Evolutionary conservation across 805 yeast species (phyloP).

Genomic region (Cyberlindnera maclurae): DNA sequence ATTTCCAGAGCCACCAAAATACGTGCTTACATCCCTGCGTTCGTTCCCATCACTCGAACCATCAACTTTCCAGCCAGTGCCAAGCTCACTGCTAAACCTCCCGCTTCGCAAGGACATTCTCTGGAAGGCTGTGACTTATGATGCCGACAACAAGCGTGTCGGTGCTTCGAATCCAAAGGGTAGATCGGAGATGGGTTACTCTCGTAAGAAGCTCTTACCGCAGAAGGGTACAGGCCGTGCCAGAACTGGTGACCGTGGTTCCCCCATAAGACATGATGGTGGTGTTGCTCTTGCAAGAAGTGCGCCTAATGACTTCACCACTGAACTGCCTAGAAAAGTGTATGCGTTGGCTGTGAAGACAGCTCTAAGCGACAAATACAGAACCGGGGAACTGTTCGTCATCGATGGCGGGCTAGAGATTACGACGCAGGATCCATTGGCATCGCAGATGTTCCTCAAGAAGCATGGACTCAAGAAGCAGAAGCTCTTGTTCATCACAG

Average conservation of each 20-base stretch:
- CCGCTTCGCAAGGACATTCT: slow-evolving; percentile 86
- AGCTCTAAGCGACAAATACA: slow-evolving; percentile 77
- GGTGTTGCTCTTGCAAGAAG: slow-evolving; percentile 83
- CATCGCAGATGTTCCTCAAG: slow-evolving; percentile 42
- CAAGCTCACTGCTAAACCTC: slow-evolving; percentile 56
- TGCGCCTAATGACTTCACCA: slow-evolving; percentile 85
- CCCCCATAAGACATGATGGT: slow-evolving; percentile 87
- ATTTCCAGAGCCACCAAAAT: slow-evolving; percentile 49
- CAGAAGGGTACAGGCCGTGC: slow-evolving; percentile 96
- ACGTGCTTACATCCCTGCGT: slow-evolving; percentile 70
- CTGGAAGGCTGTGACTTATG: slow-evolving; percentile 92
- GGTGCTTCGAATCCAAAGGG: slow-evolving; percentile 86
- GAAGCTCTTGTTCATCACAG: slow-evolving; percentile 62
- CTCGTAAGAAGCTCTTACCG: slow-evolving; percentile 72
- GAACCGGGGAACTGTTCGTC: slow-evolving; percentile 62
- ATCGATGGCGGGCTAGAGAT: slow-evolving; percentile 43
- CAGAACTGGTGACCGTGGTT: slow-evolving; percentile 91
- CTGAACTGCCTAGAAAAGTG: slow-evolving; percentile 65
- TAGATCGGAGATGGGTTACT: slow-evolving; percentile 78
- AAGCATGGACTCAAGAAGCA: slow-evolving; percentile 42
- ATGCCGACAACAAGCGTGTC: slow-evolving; percentile 82
- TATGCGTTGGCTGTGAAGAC: slow-evolving; percentile 72
- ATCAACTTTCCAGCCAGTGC: slow-evolving; percentile 64
- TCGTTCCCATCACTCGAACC: slow-evolving; percentile 92
- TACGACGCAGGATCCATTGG: slow-evolving; percentile 32